Conservation (phyloP, 2,329 filamentous ascomycete genomes). For the Colletotrichum phormii region DNA sequence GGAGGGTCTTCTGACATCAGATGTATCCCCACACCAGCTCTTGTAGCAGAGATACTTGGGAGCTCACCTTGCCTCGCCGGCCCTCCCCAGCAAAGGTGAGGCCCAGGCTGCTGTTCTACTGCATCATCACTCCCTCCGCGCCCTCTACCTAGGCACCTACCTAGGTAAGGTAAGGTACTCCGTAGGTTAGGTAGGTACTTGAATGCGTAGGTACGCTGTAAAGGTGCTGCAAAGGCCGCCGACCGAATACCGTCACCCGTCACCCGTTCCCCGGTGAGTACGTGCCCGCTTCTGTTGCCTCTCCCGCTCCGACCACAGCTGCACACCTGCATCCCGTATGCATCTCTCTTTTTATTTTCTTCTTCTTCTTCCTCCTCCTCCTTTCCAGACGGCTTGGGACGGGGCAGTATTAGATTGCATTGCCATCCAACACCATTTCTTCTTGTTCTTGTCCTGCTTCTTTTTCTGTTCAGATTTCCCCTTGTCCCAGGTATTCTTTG, state of each 20-base stretch:
- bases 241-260: background rate
- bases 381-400: background rate
- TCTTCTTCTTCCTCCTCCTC: background rate
- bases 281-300: conserved; percentile 12
- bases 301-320: background rate
- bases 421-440: background rate
- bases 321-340: background rate
- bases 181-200: too few relatives aligned
- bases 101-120: conserved; percentile 32
- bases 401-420: background rate
- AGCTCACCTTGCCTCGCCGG: background rate
- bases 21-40: background rate
- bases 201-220: background rate
- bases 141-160: too few relatives aligned
- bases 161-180: too few relatives aligned
- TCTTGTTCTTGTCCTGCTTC: background rate
- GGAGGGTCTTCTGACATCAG: background rate
- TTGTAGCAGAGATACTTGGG: background rate
- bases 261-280: background rate
- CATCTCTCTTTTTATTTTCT: background rate
- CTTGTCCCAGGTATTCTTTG: background rate
- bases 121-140: conserved; percentile 30
- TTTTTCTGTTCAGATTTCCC: background rate
- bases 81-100: conserved; percentile 24
- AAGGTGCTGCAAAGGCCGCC: background rate